A percentile compares a stretch with the other conserved stretches of the same genome.
phyloP scores from a whole-genome alignment of 352 stramenopile genomes.

The Phytophthora agathidicida region DNA sequence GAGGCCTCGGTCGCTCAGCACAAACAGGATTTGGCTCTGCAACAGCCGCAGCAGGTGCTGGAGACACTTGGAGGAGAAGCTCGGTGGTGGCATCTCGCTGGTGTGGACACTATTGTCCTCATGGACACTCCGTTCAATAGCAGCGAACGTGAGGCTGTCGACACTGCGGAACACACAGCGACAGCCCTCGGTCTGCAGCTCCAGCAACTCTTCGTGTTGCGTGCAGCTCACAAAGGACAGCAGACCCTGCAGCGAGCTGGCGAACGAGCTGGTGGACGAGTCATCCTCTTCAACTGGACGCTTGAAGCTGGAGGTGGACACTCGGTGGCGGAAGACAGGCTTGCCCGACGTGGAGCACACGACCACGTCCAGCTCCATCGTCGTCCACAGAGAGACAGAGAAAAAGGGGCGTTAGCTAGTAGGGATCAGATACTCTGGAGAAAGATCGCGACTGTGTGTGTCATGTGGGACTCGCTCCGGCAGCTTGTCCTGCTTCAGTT shows the following conservation, averaged over 20 bases:
- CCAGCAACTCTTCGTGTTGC: constrained; percentile 61
- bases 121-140: constrained; percentile 44
- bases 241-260: constrained; percentile 69
- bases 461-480: constrained; percentile 21
- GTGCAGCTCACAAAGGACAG: constrained; percentile 65
- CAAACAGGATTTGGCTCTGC: constrained; percentile 64
- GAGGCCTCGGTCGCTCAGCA: constrained; percentile 64
- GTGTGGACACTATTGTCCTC: constrained; percentile 6
- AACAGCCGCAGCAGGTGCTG: constrained; percentile 54
- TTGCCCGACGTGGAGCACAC: constrained; percentile 68
- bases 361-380: constrained; percentile 54
- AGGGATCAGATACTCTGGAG: too few relatives aligned
- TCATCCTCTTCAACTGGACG: constrained; percentile 18
- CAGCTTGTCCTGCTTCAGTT: neutral
- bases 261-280: constrained; percentile 49
- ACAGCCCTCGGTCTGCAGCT: constrained; percentile 45
- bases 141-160: constrained; percentile 58
- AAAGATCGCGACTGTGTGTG: constrained; percentile 21
- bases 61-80: constrained; percentile 42
- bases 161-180: constrained; percentile 55
- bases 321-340: constrained; percentile 56
- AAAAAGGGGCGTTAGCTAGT: neutral
- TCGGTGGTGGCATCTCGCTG: neutral
- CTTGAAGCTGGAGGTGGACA: constrained; percentile 13
- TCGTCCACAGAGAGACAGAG: neutral